Percentiles rank a stretch among this genome's conserved stretches.
Evolutionary conservation across 495 filamentous ascomycete species (phyloP).

Genomic region (Aspergillus cavernicola): DNA sequence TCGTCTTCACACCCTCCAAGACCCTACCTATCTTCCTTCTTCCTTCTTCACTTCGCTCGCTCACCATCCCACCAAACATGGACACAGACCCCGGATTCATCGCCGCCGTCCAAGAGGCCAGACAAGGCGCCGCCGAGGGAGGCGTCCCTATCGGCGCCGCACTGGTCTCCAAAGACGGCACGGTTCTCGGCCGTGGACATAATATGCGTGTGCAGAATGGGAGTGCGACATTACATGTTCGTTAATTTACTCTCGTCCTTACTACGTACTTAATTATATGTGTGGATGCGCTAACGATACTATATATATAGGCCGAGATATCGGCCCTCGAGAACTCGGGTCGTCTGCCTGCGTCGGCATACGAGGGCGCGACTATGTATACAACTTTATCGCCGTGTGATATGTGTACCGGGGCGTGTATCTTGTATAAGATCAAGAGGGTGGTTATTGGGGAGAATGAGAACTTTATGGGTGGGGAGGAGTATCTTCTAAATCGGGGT

Average conservation of each 20-base stretch:
- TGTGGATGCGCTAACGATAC: not conserved
- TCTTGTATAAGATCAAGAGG: constrained; percentile 74
- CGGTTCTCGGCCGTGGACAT: constrained; percentile 73
- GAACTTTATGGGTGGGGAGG: constrained; percentile 75
- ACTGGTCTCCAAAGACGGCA: constrained; percentile 65
- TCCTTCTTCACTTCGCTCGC: not conserved
- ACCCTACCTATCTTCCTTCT: not conserved
- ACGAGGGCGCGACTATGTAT: constrained; percentile 77
- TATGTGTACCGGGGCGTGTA: constrained; percentile 83
- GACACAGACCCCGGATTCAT: constrained; percentile 48
- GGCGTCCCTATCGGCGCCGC: constrained; percentile 82
- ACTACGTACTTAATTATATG: not conserved
- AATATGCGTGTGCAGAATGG: constrained; percentile 79
- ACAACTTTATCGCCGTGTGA: constrained; percentile 85
- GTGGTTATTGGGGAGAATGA: constrained; percentile 85
- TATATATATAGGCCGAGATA: constrained; percentile 65
- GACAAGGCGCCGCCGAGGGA: constrained; percentile 62
- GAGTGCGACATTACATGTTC: constrained; percentile 72
- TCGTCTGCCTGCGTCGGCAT: constrained; percentile 66
- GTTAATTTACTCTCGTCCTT: constrained; percentile 14
- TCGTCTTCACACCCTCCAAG: too few species aligned
- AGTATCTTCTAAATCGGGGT: constrained; percentile 64
- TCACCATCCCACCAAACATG: constrained; percentile 24
- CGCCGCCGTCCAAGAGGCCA: constrained; percentile 75
- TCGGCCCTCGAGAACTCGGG: constrained; percentile 76